These are phyloP conservation scores for Neurospora sp. DNA, from an alignment of 495 filamentous ascomycete genomes.

Conservation along the genomic window DNA sequence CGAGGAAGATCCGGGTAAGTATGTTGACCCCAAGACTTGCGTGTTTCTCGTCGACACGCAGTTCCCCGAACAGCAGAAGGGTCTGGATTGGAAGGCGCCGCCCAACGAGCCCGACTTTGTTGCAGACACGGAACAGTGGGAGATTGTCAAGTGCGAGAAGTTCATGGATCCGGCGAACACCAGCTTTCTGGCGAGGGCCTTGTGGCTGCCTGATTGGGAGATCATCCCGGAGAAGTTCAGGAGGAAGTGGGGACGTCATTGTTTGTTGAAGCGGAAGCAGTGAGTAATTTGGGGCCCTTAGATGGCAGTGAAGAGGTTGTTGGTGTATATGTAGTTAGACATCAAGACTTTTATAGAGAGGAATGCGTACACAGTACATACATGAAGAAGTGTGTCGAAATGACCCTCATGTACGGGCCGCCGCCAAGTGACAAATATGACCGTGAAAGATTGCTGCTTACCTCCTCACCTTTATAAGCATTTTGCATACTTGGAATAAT, in stretches of 20 bases:
- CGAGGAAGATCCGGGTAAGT: slow-evolving; percentile 76
- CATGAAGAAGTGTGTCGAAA: neutral
- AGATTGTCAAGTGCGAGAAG: slow-evolving; percentile 55
- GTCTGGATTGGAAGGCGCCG: slow-evolving; percentile 18
- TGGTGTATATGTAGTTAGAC: neutral
- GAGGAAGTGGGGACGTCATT: slow-evolving; percentile 76
- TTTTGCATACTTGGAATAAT: neutral
- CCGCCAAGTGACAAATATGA: neutral
- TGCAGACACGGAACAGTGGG: slow-evolving; percentile 60
- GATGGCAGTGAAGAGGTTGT: neutral
- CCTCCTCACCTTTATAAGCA: neutral
- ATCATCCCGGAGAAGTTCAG: slow-evolving; percentile 58
- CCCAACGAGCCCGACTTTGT: slow-evolving; percentile 67
- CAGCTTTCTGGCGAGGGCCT: slow-evolving; percentile 57
- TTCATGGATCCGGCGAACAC: slow-evolving; percentile 80
- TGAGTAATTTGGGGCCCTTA: slow-evolving; percentile 1
- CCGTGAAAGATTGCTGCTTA: neutral
- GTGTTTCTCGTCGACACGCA: slow-evolving; percentile 82
- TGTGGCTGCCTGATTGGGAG: slow-evolving; percentile 73
- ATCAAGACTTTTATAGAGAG: neutral
- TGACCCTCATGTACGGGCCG: neutral
- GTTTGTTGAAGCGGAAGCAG: slow-evolving; percentile 53
- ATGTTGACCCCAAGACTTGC: slow-evolving; percentile 66
- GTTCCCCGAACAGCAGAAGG: slow-evolving; percentile 49
- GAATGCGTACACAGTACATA: neutral